These are phyloP conservation scores for Fagus sylvatica DNA, from an alignment of 306 rosid species.

Conservation along the genomic window DNA sequence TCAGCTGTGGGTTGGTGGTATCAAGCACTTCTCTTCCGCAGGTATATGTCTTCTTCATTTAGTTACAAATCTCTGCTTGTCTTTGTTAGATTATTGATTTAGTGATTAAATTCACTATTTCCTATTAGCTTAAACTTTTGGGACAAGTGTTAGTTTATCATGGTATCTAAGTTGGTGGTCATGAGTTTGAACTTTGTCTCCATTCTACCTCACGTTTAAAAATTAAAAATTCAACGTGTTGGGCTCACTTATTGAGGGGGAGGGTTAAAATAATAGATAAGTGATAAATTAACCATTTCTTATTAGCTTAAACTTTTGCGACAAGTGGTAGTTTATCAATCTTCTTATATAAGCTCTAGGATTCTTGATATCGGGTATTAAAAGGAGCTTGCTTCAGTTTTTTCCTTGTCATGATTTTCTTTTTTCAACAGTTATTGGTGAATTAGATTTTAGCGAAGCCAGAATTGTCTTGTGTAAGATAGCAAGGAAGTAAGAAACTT, in stretches of 20 bases:
- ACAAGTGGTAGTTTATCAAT: neutral
- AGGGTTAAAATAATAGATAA: too few species aligned
- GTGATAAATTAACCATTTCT: too few species aligned
- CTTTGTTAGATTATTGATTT: too few species aligned
- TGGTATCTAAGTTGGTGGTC: too few species aligned
- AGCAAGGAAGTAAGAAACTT: neutral
- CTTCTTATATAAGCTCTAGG: neutral
- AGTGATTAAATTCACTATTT: too few species aligned
- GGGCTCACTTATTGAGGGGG: too few species aligned
- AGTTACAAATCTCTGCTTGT: constrained; percentile 7
- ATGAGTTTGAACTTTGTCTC: too few species aligned
- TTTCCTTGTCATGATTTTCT: constrained; percentile 5
- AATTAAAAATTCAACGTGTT: too few species aligned
- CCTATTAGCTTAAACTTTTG: too few species aligned
- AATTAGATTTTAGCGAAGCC: constrained; percentile 5
- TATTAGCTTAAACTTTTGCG: too few species aligned
- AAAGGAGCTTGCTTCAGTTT: constrained; percentile 16
- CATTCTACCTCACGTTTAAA: too few species aligned
- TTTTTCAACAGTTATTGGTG: constrained; percentile 12
- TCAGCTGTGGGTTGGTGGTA: constrained; percentile 56
- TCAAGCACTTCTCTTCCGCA: constrained; percentile 74
- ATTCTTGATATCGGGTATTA: constrained; percentile 23
- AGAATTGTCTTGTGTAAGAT: neutral
- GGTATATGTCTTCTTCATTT: constrained; percentile 45
- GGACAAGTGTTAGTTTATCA: too few species aligned